phyloP scores from a whole-genome alignment of 228 moss, liverwort and hornwort genomes.

The Sphagnum fallax region DNA sequence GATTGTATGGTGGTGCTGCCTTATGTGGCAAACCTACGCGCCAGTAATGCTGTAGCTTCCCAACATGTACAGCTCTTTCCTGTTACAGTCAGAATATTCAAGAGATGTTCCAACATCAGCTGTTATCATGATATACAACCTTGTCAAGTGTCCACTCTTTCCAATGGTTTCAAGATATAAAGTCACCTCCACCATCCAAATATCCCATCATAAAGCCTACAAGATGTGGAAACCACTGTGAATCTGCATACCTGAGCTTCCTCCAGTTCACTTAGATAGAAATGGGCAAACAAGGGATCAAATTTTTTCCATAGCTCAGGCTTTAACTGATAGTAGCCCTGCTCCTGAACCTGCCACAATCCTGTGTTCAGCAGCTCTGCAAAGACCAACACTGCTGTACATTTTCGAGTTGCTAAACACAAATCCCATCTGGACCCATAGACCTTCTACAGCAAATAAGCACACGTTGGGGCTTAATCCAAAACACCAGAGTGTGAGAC shows the following conservation, averaged over 20 bases:
- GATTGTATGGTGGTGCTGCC: conserved; percentile 37
- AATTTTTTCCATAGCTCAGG: conserved; percentile 94
- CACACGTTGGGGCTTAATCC: background rate
- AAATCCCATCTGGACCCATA: background rate
- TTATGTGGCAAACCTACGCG: conserved; percentile 28
- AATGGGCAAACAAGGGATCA: conserved; percentile 93
- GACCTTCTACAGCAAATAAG: background rate
- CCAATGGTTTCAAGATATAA: no score
- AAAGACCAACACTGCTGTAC: background rate
- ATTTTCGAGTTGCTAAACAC: background rate
- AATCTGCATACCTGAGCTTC: conserved; percentile 74
- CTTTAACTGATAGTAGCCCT: conserved; percentile 84
- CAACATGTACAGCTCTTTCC: conserved; percentile 58
- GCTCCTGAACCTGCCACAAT: conserved; percentile 69
- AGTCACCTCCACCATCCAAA: background rate
- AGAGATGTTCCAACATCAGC: background rate
- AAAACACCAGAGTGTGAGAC: background rate
- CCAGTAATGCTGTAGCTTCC: conserved; percentile 48
- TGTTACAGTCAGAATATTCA: conserved; percentile 5
- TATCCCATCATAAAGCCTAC: background rate
- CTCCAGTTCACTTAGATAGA: conserved; percentile 74
- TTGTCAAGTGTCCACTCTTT: no score
- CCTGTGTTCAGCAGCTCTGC: background rate
- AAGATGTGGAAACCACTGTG: background rate
- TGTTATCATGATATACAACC: no score